These are phyloP conservation scores for Dactylonectria estremocensis DNA, from an alignment of 2,329 filamentous ascomycete species.

Conservation along the genomic window DNA sequence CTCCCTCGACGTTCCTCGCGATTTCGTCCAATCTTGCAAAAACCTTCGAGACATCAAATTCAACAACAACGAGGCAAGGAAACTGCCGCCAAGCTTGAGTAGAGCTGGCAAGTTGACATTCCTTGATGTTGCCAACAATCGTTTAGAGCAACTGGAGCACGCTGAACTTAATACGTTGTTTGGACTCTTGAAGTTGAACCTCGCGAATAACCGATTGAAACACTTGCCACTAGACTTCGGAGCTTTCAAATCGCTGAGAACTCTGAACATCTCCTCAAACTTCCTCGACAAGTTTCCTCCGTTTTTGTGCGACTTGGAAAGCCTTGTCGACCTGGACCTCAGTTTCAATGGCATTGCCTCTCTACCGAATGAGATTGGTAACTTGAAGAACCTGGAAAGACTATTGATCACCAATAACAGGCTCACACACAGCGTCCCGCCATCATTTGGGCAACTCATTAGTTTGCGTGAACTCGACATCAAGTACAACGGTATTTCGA, in stretches of 20 bases:
- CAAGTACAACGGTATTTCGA: slow-evolving; percentile 91
- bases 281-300: slow-evolving; percentile 87
- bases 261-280: slow-evolving; percentile 94
- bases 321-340: slow-evolving; percentile 92
- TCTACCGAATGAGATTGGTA: slow-evolving; percentile 84
- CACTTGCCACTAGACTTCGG: slow-evolving; percentile 87
- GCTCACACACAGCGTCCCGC: slow-evolving; percentile 81
- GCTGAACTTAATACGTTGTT: slow-evolving; percentile 83
- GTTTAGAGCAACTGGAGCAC: slow-evolving; percentile 88
- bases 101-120: slow-evolving; percentile 87
- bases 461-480: slow-evolving; percentile 93
- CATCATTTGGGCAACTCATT: slow-evolving; percentile 79
- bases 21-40: slow-evolving; percentile 95
- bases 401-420: slow-evolving; percentile 97
- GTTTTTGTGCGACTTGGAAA: slow-evolving; percentile 86
- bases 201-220: slow-evolving; percentile 93
- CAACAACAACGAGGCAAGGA: slow-evolving; percentile 92
- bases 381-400: slow-evolving; percentile 84
- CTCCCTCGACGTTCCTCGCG: slow-evolving; percentile 91
- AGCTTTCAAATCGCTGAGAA: slow-evolving; percentile 83
- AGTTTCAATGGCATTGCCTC: slow-evolving; percentile 93
- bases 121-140: slow-evolving; percentile 95
- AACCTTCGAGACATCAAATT: slow-evolving; percentile 96
- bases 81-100: slow-evolving; percentile 86
- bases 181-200: slow-evolving; percentile 87